A percentile compares a stretch with the other conserved stretches of the same genome.
phyloP scores from a whole-genome alignment of 257 asterid genomes.

The Fraxinus pennsylvanica region DNA sequence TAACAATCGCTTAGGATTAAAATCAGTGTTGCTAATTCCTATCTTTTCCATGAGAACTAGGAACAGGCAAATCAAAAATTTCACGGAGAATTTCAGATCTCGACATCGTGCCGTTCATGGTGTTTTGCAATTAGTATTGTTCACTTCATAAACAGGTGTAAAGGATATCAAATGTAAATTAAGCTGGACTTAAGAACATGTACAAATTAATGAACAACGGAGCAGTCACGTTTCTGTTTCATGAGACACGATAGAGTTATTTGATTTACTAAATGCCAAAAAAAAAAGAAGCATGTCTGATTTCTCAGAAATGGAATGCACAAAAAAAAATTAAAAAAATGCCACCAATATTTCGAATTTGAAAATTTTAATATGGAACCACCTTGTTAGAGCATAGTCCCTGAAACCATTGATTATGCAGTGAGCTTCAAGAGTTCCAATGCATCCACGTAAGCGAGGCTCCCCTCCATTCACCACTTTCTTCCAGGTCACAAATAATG shows the following conservation, averaged over 20 bases:
- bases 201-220: neutral
- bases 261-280: neutral
- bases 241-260: neutral
- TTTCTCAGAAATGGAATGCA: conserved; percentile 8
- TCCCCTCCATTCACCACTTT: conserved; percentile 85
- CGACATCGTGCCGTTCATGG: too few species aligned
- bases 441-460: conserved; percentile 97
- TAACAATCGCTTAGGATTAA: neutral
- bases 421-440: conserved; percentile 93
- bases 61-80: too few species aligned
- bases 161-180: conserved; percentile 1
- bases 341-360: conserved; percentile 14
- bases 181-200: conserved; percentile 7
- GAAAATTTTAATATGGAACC: conserved; percentile 5
- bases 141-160: conserved; percentile 4
- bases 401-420: conserved; percentile 70
- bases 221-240: neutral
- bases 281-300: neutral
- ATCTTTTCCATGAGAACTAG: too few species aligned
- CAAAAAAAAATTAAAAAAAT: neutral
- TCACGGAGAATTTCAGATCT: too few species aligned
- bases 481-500: conserved; percentile 97
- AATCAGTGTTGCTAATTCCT: neutral
- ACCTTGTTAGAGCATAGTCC: conserved; percentile 96
- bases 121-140: too few species aligned